Evolutionary conservation across 1,139 yeast species (phyloP).

Genomic region (Scheffersomyces quercinus): DNA sequence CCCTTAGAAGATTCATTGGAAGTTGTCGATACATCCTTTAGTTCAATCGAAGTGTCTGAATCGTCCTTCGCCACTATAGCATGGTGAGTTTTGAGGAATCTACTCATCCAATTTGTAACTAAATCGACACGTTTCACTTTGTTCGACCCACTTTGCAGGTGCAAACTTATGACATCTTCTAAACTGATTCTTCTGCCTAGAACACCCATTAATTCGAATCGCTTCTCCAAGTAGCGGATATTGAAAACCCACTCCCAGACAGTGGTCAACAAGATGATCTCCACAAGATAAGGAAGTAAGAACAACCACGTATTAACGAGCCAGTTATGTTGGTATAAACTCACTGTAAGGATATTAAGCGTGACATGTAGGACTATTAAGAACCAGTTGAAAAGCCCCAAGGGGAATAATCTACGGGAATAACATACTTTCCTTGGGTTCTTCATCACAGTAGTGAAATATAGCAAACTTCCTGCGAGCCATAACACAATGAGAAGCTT

Average conservation of each 20-base stretch:
- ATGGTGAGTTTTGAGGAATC: background rate
- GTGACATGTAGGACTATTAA: constrained; percentile 30
- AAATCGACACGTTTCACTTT: background rate
- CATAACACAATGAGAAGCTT: constrained; percentile 27
- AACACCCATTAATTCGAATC: constrained; percentile 46
- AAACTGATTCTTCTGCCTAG: constrained; percentile 48
- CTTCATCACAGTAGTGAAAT: constrained; percentile 30
- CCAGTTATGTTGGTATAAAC: constrained; percentile 31
- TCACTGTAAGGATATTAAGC: constrained; percentile 28
- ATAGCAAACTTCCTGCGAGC: constrained; percentile 26
- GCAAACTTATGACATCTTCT: constrained; percentile 29
- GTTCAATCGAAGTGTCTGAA: background rate
- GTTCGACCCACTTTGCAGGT: background rate
- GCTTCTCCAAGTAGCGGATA: constrained; percentile 42
- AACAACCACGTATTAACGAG: constrained; percentile 39
- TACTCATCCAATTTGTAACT: background rate
- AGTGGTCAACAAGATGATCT: constrained; percentile 39
- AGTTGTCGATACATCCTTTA: background rate
- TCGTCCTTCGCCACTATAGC: background rate
- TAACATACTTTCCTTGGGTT: constrained; percentile 37
- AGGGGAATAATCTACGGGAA: constrained; percentile 37
- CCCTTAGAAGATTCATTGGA: background rate
- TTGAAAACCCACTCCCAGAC: constrained; percentile 57
- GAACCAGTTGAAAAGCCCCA: constrained; percentile 42
- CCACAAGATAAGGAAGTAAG: constrained; percentile 36